Base-by-base conservation (phyloP, 2,329 filamentous ascomycete genomes). In the Colletotrichum sp. region DNA sequence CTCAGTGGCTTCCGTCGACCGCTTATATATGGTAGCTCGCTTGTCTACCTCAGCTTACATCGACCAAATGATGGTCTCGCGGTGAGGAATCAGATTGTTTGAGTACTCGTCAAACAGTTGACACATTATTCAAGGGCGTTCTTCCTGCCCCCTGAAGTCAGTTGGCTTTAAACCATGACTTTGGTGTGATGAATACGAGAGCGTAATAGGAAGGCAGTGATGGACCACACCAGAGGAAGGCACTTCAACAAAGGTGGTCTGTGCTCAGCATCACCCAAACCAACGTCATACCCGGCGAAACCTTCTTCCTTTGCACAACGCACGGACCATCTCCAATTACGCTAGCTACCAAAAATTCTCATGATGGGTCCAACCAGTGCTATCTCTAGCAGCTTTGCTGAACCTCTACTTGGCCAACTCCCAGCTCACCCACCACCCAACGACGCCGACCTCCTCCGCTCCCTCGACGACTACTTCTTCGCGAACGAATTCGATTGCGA, bases 271-370 rank as follows among this genome's bases (percentile, higher is more conserved):
- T 21, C 11, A 54, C 27, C 15, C 21, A n/a, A 21, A 43, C 38
- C 12, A 70, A 71, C 68, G 71, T 73, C 68, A 67, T 73, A 6
- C 13, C 71, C 68, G 71, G n/a, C 18, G n/a, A 73, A 66, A 33
- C 6, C 12, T 73, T 9, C 47, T 73, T 69, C 71, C 33, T 5
- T 7, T 9, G 18, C 0, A 0, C 7, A 8, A 8, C 33, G 71
- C 71, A 71, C 62, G 62, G 71, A 71, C 55, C 71, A 71, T 1
- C 7, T 1, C 7, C 29, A 61, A 43, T 34, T 15, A 70, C 71
- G 67, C 71, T 70, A 73, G 61, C 68, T 57, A 58, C 71, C 71
- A 73, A 73, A 73, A 73, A 66, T 73, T 73, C 71, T 73, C 71
- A 73, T 73, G 68, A 73, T 71, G 71, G 71, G 68, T 71, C 68